phyloP scores from a whole-genome alignment of 805 yeast species.

The Candida railenensis region DNA sequence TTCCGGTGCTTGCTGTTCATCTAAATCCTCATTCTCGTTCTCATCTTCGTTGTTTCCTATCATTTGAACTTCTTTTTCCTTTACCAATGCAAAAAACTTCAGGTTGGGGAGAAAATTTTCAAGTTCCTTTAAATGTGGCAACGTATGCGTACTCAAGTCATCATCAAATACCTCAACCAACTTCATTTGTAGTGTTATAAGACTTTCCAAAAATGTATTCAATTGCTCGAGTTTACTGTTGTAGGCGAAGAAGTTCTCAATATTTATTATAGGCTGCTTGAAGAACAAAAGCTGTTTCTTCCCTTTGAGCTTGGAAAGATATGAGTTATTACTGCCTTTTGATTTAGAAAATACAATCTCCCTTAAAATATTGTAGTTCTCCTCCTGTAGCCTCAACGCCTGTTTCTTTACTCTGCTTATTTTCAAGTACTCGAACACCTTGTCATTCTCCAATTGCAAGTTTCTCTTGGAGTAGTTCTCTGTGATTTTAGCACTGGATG shows the following conservation, averaged over 20 bases:
- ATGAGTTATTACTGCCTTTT: slow-evolving; percentile 1
- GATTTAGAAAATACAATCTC: slow-evolving; percentile 19
- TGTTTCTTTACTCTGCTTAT: slow-evolving; percentile 24
- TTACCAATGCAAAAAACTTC: slow-evolving; percentile 26
- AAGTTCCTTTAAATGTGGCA: slow-evolving; percentile 28
- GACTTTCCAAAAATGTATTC: slow-evolving; percentile 27
- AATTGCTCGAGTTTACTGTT: slow-evolving; percentile 25
- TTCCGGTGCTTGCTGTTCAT: slow-evolving; percentile 3
- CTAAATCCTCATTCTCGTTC: slow-evolving; percentile 8
- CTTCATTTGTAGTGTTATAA: slow-evolving; percentile 22
- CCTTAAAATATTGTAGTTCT: slow-evolving; percentile 23
- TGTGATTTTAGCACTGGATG: neutral
- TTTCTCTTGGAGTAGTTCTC: neutral
- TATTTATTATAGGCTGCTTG: slow-evolving; percentile 26
- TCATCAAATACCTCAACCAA: slow-evolving; percentile 18
- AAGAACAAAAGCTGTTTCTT: slow-evolving; percentile 14
- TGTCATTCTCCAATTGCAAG: slow-evolving; percentile 4
- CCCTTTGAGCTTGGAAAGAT: slow-evolving; percentile 3
- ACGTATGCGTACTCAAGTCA: slow-evolving; percentile 4
- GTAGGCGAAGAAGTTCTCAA: slow-evolving; percentile 26
- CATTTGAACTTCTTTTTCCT: slow-evolving; percentile 30
- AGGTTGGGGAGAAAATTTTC: slow-evolving; percentile 19
- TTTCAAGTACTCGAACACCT: slow-evolving; percentile 10
- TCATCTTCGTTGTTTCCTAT: slow-evolving; percentile 16
- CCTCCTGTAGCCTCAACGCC: slow-evolving; percentile 19